A percentile compares a stretch with the other conserved stretches of the same genome.
Evolutionary conservation across 768 basidiomycete genomes (phyloP).

Genomic region (Calocera viscosa): DNA sequence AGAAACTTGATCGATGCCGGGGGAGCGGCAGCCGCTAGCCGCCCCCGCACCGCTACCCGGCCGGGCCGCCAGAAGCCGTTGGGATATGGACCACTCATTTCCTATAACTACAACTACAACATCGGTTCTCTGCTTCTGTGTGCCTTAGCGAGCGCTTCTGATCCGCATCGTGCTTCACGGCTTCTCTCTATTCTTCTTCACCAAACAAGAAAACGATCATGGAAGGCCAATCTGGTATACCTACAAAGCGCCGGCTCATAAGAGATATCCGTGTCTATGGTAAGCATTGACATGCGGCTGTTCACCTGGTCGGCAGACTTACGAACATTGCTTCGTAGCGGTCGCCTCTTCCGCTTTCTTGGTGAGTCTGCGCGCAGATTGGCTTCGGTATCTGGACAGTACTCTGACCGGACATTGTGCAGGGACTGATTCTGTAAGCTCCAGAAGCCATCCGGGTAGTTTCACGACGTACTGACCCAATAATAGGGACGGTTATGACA

Average conservation of each 20-base stretch:
- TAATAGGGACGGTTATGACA: slow-evolving; percentile 1
- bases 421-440: slow-evolving; percentile 1
- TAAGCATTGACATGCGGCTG: neutral
- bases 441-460: neutral
- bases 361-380: neutral
- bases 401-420: neutral
- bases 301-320: neutral
- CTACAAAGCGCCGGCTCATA: neutral
- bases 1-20: neutral
- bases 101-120: neutral
- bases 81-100: neutral
- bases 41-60: neutral
- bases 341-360: slow-evolving; percentile 4
- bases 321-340: neutral
- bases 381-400: neutral
- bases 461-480: neutral
- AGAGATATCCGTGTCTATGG: neutral
- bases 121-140: neutral
- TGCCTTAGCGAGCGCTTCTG: neutral
- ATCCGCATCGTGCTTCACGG: neutral
- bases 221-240: neutral
- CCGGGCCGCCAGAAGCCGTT: slow-evolving; percentile 5
- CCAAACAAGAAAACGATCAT: neutral
- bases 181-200: neutral
- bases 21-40: neutral